Percentiles rank a stretch among this genome's conserved stretches.
phyloP scores from a whole-genome alignment of 2,329 filamentous ascomycete species.

The Blastomyces silverae region DNA sequence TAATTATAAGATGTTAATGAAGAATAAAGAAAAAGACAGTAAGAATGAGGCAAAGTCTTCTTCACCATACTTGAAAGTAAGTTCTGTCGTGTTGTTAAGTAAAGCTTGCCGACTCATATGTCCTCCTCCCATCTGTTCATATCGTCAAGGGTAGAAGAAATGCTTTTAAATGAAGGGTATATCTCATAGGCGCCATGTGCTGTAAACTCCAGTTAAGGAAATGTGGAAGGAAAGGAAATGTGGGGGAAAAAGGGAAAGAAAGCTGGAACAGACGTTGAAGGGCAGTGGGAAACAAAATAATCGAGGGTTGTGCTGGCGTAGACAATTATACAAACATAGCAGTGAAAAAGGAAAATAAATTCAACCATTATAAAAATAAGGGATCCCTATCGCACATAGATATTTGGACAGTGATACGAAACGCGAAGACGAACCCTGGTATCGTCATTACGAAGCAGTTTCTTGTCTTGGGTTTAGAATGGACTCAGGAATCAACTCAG shows the following conservation, averaged over 20 bases:
- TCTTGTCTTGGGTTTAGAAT: not conserved
- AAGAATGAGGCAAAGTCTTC: not conserved
- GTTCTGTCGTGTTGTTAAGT: not conserved
- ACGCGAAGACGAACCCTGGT: not conserved
- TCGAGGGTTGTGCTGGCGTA: not conserved
- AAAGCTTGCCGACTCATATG: not conserved
- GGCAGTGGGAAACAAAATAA: not conserved
- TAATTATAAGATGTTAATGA: not conserved
- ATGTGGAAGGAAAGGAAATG: constrained; percentile 8
- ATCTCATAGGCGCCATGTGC: constrained; percentile 11
- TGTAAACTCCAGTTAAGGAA: constrained; percentile 9
- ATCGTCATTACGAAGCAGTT: not conserved
- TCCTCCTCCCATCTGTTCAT: constrained; percentile 7
- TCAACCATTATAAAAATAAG: not conserved
- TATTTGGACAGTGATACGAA: not conserved
- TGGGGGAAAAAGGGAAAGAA: not conserved
- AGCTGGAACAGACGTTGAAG: not conserved
- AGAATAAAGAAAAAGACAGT: not conserved
- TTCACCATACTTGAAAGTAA: not conserved
- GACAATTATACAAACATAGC: not conserved
- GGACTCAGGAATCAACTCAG: not conserved
- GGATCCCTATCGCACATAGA: not conserved
- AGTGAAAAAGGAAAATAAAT: not conserved
- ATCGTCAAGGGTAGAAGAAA: constrained; percentile 4
- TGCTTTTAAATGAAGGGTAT: constrained; percentile 12